phyloP scores from a whole-genome alignment of 352 stramenopile genomes.

The Pythium chondricola region DNA sequence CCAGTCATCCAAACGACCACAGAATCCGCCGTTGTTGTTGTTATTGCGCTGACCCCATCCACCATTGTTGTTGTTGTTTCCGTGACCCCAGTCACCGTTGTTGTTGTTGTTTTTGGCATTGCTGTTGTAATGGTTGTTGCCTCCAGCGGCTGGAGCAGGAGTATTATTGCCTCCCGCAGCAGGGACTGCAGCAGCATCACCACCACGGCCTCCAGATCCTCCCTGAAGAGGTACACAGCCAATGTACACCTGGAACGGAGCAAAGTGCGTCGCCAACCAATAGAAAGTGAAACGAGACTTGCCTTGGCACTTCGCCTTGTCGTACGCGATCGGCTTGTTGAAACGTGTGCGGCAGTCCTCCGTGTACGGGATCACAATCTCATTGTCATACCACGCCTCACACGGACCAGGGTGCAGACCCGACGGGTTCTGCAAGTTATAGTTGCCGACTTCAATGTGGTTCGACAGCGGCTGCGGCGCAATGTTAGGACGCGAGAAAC shows the following conservation, averaged over 20 bases:
- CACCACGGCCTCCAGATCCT: neutral
- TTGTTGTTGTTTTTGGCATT: no score
- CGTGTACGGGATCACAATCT: conserved; percentile 31
- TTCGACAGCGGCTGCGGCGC: conserved; percentile 4
- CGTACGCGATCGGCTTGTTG: conserved; percentile 24
- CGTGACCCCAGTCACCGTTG: no score
- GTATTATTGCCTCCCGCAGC: neutral
- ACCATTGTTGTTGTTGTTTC: no score
- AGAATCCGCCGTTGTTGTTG: no score
- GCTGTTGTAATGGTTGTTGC: no score
- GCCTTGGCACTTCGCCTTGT: conserved; percentile 27
- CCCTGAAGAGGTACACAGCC: neutral
- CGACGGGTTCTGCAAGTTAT: neutral
- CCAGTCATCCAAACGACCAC: no score
- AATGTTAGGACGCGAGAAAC: conserved; percentile 3
- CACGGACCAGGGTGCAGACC: conserved; percentile 28
- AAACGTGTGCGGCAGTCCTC: conserved; percentile 22
- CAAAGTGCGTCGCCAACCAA: conserved; percentile 42
- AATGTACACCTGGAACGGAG: conserved; percentile 47
- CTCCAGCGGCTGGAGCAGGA: no score
- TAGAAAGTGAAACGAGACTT: conserved; percentile 41
- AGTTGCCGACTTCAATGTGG: conserved; percentile 9
- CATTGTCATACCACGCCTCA: conserved; percentile 39
- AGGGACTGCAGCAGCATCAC: neutral
- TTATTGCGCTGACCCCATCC: no score